Base-by-base conservation (phyloP, 345 rosid species). In the Boechera divaricarpa region DNA sequence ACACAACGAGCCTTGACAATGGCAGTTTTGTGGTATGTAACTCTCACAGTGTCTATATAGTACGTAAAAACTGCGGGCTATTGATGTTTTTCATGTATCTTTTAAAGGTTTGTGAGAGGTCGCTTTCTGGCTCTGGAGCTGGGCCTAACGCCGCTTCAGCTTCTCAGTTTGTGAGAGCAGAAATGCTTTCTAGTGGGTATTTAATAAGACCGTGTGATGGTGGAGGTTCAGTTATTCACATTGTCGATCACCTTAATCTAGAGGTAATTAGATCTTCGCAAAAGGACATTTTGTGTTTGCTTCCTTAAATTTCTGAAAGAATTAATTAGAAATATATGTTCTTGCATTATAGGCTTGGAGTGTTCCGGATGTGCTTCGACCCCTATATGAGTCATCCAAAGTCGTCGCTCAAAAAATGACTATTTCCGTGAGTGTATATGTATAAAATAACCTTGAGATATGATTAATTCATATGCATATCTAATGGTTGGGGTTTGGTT, bases 151-250 rank as follows among this genome's bases (percentile, higher is more conserved):
- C 93, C 51, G 87, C 89, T 16, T 83, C 93, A 51, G 86, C 95
- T 72, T 77, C 94, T 75, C 98, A 93, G 81, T 96, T 93, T 76
- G 97, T 96, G 72, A 91, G 99, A 79, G 99, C 92, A 33, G 98
- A 93, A 85, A 84, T 89, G 91, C 97, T 90, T 73, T 95, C 99
- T 21, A 91, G 98, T 80, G 99, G 99, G 26, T 93, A 91, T 82
- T 74, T 96, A 81, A 93, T 96, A 68, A 87, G 99, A 24, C 97
- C 98, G 2, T 93, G 98, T 76, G 99, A 96, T 13, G 99, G 98
- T 73, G 99, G 99, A 48, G 99, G 99, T 69, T 96, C 98, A 28
- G 93, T 96, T 70, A 91, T 96, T 53, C 99, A 93, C 80, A 93
- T 96, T 41, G 99, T 96, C 0, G 99, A 96, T 84, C 98, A 96